Evolutionary conservation across 2,329 filamentous ascomycete species (phyloP).

Genomic region (Pezicula radicicola): DNA sequence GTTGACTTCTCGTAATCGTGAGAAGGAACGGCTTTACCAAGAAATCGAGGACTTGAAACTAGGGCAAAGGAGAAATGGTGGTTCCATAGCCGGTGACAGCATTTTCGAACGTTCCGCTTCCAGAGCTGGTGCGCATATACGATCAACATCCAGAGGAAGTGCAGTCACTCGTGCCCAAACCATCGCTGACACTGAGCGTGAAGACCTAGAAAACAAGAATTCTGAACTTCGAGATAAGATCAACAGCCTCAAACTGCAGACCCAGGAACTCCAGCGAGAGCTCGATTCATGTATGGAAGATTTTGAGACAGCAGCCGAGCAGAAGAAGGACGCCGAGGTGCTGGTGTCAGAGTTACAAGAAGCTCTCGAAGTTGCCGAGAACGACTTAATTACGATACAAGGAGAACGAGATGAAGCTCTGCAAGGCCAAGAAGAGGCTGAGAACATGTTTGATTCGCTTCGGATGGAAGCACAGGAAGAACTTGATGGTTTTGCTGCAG

Average conservation of each 20-base stretch:
- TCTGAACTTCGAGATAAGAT: constrained; percentile 82
- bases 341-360: constrained; percentile 65
- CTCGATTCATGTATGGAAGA: constrained; percentile 77
- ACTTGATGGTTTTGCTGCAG: constrained; percentile 64
- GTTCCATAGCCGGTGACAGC: constrained; percentile 74
- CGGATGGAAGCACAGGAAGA: constrained; percentile 63
- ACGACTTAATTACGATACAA: constrained; percentile 76
- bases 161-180: constrained; percentile 27
- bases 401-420: constrained; percentile 84
- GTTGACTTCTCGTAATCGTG: constrained; percentile 91
- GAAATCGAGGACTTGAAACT: constrained; percentile 97
- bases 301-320: constrained; percentile 68
- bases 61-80: constrained; percentile 69
- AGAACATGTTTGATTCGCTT: constrained; percentile 58
- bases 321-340: constrained; percentile 58
- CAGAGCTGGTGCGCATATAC: constrained; percentile 58
- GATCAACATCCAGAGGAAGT: constrained; percentile 70
- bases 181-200: constrained; percentile 72
- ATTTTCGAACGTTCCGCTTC: constrained; percentile 94
- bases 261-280: constrained; percentile 83
- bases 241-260: constrained; percentile 81
- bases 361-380: constrained; percentile 75
- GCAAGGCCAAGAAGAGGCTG: constrained; percentile 55
- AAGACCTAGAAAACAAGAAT: constrained; percentile 81
- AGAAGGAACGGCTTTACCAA: constrained; percentile 91